Conservation (phyloP, 2,329 filamentous ascomycete species). For the Xylariaceae sp. region DNA sequence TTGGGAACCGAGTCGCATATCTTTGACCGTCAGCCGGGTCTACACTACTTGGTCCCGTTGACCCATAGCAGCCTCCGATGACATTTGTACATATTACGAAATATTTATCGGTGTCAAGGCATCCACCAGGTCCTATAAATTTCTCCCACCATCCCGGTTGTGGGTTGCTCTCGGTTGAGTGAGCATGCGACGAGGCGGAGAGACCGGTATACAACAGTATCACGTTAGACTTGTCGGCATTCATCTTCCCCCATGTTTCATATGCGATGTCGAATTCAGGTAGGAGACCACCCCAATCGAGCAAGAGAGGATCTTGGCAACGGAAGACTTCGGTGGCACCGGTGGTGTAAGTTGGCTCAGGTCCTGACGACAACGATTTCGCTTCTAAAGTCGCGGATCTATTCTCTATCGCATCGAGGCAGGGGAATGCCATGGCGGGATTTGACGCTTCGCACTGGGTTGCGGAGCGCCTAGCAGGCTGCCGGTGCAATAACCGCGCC, state of each 20-base stretch:
- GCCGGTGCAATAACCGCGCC: conserved; percentile 30
- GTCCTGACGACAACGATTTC: conserved; percentile 71
- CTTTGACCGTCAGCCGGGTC: conserved; percentile 85
- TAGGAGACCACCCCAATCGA: conserved; percentile 95
- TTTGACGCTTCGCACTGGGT: conserved; percentile 62
- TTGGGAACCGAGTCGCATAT: conserved; percentile 94
- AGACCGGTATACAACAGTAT: conserved; percentile 93
- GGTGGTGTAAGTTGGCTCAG: conserved; percentile 91
- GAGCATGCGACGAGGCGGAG: conserved; percentile 95
- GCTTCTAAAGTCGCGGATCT: conserved; percentile 74
- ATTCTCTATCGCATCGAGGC: conserved; percentile 80
- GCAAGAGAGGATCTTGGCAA: conserved; percentile 71
- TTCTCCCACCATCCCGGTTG: conserved; percentile 98
- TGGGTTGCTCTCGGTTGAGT: conserved; percentile 83
- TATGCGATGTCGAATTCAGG: conserved; percentile 89
- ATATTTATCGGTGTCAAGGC: conserved; percentile 89
- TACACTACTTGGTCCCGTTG: conserved; percentile 84
- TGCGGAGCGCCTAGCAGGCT: conserved; percentile 27
- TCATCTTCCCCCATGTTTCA: conserved; percentile 86
- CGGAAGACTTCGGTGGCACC: conserved; percentile 81
- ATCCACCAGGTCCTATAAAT: conserved; percentile 87
- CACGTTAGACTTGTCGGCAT: conserved; percentile 79
- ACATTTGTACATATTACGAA: conserved; percentile 97
- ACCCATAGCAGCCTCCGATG: conserved; percentile 92
- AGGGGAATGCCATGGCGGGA: conserved; percentile 86